These are phyloP conservation scores for Hypoxylon lenormandii DNA, from an alignment of 495 filamentous ascomycete species.

Conservation along the genomic window DNA sequence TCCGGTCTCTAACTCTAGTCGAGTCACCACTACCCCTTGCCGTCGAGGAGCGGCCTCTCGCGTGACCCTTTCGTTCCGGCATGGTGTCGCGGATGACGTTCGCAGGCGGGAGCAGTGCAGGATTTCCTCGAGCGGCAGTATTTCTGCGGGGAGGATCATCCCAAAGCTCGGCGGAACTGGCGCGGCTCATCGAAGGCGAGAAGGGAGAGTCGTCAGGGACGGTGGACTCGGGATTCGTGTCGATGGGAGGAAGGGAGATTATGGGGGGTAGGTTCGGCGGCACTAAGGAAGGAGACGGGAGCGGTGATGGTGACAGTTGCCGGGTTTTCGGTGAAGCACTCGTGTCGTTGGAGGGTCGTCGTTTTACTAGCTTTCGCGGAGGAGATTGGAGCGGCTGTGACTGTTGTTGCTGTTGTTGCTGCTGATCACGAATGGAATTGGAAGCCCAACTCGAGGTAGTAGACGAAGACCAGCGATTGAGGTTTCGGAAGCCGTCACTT, in stretches of 20 bases:
- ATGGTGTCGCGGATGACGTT: constrained; percentile 43
- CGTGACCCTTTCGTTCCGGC: constrained; percentile 57
- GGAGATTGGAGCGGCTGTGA: constrained; percentile 42
- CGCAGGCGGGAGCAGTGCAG: constrained; percentile 40
- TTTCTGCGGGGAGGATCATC: constrained; percentile 31
- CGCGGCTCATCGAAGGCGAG: constrained; percentile 33
- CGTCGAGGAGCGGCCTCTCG: constrained; percentile 62
- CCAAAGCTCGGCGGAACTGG: constrained; percentile 40
- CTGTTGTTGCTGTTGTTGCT: constrained; percentile 24
- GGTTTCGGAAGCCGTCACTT: constrained; percentile 74
- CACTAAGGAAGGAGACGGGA: constrained; percentile 51
- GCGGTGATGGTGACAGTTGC: constrained; percentile 48
- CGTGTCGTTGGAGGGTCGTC: constrained; percentile 35
- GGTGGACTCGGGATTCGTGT: constrained; percentile 39
- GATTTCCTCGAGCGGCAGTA: constrained; percentile 28
- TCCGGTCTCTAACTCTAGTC: constrained; percentile 51
- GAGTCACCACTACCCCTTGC: constrained; percentile 58
- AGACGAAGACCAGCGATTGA: constrained; percentile 86
- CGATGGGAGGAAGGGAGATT: constrained; percentile 44
- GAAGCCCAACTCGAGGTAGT: constrained; percentile 76
- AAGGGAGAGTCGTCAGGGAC: constrained; percentile 24
- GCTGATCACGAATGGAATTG: constrained; percentile 52
- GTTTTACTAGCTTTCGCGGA: constrained; percentile 40
- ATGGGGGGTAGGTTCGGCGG: constrained; percentile 50
- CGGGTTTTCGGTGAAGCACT: constrained; percentile 39